A percentile compares a stretch with the other conserved stretches of the same genome.
Evolutionary conservation across 768 basidiomycete genomes (phyloP).

Genomic region (Megacollybia marginata): DNA sequence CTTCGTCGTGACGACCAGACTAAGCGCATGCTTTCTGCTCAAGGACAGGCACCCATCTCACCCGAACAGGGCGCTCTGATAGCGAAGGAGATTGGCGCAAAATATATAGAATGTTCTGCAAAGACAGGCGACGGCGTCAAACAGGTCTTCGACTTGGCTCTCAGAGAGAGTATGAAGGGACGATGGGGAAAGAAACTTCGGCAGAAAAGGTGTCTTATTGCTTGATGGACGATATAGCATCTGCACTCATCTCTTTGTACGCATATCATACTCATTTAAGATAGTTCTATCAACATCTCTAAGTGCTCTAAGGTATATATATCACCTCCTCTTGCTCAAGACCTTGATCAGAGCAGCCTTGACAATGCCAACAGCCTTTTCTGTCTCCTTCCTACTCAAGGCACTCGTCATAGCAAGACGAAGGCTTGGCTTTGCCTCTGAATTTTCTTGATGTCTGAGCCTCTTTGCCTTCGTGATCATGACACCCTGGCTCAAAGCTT

Average conservation of each 20-base stretch:
- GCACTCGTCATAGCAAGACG: conserved; percentile 76
- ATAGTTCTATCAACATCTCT: too few species aligned
- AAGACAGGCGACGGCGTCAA: conserved; percentile 94
- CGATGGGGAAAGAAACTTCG: conserved; percentile 38
- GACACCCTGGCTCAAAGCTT: conserved; percentile 73
- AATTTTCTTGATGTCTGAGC: conserved; percentile 74
- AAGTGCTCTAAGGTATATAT: too few species aligned
- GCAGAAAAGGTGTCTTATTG: too few species aligned
- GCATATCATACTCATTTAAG: too few species aligned
- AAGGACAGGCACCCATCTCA: conserved; percentile 89
- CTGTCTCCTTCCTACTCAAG: conserved; percentile 82
- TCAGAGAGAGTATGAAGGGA: conserved; percentile 79
- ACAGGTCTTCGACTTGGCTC: conserved; percentile 98
- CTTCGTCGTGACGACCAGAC: conserved; percentile 89
- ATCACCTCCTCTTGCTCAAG: conserved; percentile 34
- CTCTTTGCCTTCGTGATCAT: conserved; percentile 81
- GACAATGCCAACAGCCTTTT: conserved; percentile 76
- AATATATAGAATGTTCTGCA: conserved; percentile 96
- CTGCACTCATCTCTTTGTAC: too few species aligned
- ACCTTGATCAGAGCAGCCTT: conserved; percentile 73
- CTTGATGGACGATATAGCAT: too few species aligned
- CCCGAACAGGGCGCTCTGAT: conserved; percentile 95
- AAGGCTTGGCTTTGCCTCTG: conserved; percentile 78
- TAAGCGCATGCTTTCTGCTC: conserved; percentile 91
- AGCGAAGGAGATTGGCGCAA: conserved; percentile 93